Base-by-base conservation (phyloP, 352 stramenopile genomes). In the Phytophthora niederhauseri region DNA sequence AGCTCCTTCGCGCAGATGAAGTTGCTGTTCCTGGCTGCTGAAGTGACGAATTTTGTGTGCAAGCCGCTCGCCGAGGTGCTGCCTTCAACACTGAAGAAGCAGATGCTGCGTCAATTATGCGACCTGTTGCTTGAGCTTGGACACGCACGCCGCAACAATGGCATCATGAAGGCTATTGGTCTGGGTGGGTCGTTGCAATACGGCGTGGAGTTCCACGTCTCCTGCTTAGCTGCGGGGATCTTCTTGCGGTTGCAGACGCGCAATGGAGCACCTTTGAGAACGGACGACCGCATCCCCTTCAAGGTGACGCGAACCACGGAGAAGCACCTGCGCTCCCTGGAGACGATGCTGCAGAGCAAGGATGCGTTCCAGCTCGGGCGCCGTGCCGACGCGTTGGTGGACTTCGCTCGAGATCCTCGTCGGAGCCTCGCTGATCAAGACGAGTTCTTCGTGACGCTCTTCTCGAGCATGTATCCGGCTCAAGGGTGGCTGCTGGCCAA, bases 81-180 rank as follows among this genome's bases (percentile, higher is more conserved):
- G 12, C 84, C 87, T 6, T 66, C 73, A 20, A 72, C 68, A 14
- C 64, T 89, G 57, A 91, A 93, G 74, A 95, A 95, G 81, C 85
- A 93, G 41, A 88, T 84, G 78, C 73, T 95, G 43, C 85, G 87
- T 0, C 81, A 93, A 41, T 46, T 92, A 26, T 82, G 80, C 58
- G 77, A 91, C 51, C 64, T 88, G 4, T 72, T 95, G 57, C 72
- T 95, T 2, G 66, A 75, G 49, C 64, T 92, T 48, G 87, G 87
- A 5, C 80, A 95, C 36, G 82, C 85, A 7, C 79, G 87, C 38
- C 85, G 82, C 41, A 85, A 95, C 65, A 88, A 92, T 26, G 87
- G 87, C 1, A 83, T 95, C 67, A 95, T 95, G 87, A 94, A 94
- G 66, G 87, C 85, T 1, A 95, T 95, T 48, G 87, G 87, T 36